Evolutionary conservation across 306 rosid species (phyloP).

Genomic region (Ceratonia siliqua): DNA sequence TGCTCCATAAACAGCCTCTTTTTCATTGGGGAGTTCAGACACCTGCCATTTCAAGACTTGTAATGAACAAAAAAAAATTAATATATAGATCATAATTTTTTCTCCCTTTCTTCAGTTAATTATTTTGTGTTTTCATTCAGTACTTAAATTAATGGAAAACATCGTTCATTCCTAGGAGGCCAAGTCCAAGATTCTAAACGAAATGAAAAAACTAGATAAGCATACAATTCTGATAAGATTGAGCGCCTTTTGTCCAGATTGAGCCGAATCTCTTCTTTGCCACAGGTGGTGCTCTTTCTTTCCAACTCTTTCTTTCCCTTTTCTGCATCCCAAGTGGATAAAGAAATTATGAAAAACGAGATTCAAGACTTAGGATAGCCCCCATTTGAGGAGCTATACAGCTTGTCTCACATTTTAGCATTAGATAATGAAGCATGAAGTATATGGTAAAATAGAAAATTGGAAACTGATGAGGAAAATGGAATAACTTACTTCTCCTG

Average conservation of each 20-base stretch:
- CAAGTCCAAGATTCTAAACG: conserved; percentile 2
- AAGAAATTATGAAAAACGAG: neutral
- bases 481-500: conserved; percentile 52
- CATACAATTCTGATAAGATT: conserved; percentile 74
- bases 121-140: neutral
- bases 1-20: conserved; percentile 85
- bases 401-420: neutral
- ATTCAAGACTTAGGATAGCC: neutral
- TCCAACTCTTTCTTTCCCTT: conserved; percentile 46
- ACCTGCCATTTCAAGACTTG: conserved; percentile 50
- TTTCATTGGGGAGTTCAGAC: conserved; percentile 74
- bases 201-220: conserved; percentile 9
- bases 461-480: neutral
- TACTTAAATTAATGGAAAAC: neutral
- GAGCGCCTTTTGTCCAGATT: conserved; percentile 89
- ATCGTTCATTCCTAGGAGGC: neutral
- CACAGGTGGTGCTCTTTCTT: conserved; percentile 76
- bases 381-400: neutral
- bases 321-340: conserved; percentile 49
- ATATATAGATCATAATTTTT: neutral
- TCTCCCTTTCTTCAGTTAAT: neutral
- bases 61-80: conserved; percentile 10
- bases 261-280: conserved; percentile 75
- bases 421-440: neutral
- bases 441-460: neutral